Evolutionary conservation across 805 yeast genomes (phyloP).

Genomic region (Schizosaccharomyces cryophilus): DNA sequence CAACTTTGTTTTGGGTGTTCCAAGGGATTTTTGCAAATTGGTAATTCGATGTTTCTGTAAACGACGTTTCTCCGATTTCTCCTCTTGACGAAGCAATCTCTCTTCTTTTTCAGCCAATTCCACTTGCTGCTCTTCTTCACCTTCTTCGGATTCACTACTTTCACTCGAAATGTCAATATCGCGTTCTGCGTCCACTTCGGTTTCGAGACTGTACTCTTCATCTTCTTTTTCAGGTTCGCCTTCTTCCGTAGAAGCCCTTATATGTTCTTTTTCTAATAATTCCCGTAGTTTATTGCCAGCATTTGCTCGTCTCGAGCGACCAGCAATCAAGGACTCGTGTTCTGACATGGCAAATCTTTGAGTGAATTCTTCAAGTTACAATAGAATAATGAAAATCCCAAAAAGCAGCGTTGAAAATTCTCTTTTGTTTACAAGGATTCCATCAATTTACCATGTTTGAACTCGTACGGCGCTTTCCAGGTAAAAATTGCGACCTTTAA

Average conservation of each 20-base stretch:
- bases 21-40: background rate
- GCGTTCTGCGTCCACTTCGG: background rate
- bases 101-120: background rate
- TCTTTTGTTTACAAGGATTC: too few relatives aligned
- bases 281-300: constrained; percentile 1
- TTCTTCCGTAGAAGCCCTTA: background rate
- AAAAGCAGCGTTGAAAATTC: too few relatives aligned
- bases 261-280: background rate
- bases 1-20: background rate
- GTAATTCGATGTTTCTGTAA: background rate
- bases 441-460: too few relatives aligned
- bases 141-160: background rate
- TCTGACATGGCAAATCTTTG: background rate
- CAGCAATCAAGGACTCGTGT: background rate
- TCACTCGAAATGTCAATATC: background rate
- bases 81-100: background rate
- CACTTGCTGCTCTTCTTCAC: background rate
- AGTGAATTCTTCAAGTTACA: background rate
- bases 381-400: too few relatives aligned
- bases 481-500: too few relatives aligned
- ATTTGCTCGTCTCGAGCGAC: background rate
- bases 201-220: background rate
- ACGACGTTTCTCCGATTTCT: background rate
- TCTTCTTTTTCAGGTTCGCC: background rate
- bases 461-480: too few relatives aligned